Evolutionary conservation across 1,139 yeast genomes (phyloP).

Genomic region (Petasospora fabianii): DNA sequence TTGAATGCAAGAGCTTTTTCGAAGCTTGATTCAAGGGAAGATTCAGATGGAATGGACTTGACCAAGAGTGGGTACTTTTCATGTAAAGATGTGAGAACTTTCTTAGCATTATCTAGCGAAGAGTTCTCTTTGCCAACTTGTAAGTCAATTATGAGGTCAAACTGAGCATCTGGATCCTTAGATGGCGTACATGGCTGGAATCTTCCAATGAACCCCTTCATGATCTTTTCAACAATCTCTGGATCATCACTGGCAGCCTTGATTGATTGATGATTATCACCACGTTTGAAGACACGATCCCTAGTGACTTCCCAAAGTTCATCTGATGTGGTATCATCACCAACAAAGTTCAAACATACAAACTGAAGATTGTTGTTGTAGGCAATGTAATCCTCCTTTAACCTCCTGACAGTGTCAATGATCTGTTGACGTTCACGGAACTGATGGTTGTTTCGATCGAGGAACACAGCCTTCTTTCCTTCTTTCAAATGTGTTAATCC

Average conservation of each 20-base stretch:
- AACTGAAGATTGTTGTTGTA: slow-evolving; percentile 40
- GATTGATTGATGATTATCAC: slow-evolving; percentile 89
- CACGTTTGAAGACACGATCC: slow-evolving; percentile 61
- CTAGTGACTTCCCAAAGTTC: slow-evolving; percentile 51
- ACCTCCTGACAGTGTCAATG: slow-evolving; percentile 48
- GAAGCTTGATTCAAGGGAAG: slow-evolving; percentile 41
- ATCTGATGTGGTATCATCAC: slow-evolving; percentile 33
- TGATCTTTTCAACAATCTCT: slow-evolving; percentile 51
- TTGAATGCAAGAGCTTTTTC: slow-evolving; percentile 46
- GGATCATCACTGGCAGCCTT: slow-evolving; percentile 47
- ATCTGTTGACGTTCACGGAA: slow-evolving; percentile 64
- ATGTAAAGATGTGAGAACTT: slow-evolving; percentile 39
- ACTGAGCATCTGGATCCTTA: slow-evolving; percentile 58
- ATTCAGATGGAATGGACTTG: slow-evolving; percentile 39
- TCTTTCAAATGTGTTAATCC: slow-evolving; percentile 41
- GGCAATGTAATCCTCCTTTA: slow-evolving; percentile 37
- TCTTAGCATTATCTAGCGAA: slow-evolving; percentile 49
- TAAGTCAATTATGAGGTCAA: slow-evolving; percentile 62
- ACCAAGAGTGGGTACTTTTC: slow-evolving; percentile 47
- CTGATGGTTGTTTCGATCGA: slow-evolving; percentile 84
- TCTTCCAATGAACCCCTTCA: slow-evolving; percentile 69
- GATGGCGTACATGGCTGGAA: slow-evolving; percentile 55
- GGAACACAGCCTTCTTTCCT: slow-evolving; percentile 50
- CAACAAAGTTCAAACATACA: slow-evolving; percentile 70
- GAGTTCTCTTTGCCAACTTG: slow-evolving; percentile 42